Evolutionary conservation across 2,329 filamentous ascomycete genomes (phyloP).

Genomic region (Diaporthe nobilis): DNA sequence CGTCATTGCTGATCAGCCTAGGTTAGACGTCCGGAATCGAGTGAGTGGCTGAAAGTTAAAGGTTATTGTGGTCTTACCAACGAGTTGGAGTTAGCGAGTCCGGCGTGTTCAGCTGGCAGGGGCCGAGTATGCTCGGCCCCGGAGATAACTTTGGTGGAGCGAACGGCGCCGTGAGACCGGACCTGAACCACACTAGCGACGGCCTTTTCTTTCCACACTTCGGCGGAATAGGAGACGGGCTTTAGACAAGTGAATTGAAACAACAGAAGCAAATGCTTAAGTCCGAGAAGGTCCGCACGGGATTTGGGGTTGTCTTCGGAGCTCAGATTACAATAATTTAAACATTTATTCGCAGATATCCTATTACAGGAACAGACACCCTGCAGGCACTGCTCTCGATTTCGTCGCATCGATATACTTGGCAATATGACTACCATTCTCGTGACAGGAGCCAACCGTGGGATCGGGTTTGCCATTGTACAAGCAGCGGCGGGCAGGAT

Average conservation of each 20-base stretch:
- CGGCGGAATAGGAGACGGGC: background rate
- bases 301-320: background rate
- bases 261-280: background rate
- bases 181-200: background rate
- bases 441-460: slow-evolving; percentile 53
- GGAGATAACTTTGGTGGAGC: slow-evolving; percentile 28
- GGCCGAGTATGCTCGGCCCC: slow-evolving; percentile 21
- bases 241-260: background rate
- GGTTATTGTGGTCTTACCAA: background rate
- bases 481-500: slow-evolving; percentile 48
- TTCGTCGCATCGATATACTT: background rate
- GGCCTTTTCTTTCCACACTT: background rate
- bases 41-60: background rate
- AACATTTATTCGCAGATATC: background rate
- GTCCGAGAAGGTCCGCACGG: background rate
- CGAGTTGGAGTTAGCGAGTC: background rate
- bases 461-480: slow-evolving; percentile 52
- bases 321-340: background rate
- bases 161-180: slow-evolving; percentile 25
- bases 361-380: background rate
- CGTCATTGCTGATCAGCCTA: slow-evolving; percentile 20
- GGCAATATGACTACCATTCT: slow-evolving; percentile 41
- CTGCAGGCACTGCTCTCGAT: background rate
- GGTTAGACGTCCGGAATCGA: background rate
- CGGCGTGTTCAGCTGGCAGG: slow-evolving; percentile 79